These are phyloP conservation scores for Nitzschia inconspicua DNA, from an alignment of 108 stramenopile species.

Conservation along the genomic window DNA sequence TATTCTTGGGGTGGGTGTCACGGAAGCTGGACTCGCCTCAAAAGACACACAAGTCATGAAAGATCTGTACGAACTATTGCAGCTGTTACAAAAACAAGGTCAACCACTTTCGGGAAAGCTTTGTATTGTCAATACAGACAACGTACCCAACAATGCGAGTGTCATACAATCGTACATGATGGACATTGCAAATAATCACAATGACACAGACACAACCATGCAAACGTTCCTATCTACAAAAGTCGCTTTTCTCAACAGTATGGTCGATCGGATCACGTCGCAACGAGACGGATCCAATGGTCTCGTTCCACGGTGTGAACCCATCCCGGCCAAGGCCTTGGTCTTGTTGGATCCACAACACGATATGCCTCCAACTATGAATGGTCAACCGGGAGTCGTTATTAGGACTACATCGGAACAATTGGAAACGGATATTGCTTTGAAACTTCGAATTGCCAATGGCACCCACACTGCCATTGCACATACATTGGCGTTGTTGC, in stretches of 20 bases:
- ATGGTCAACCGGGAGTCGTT: conserved; percentile 29
- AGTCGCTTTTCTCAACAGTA: conserved; percentile 79
- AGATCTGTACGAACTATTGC: conserved; percentile 62
- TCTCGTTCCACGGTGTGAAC: conserved; percentile 75
- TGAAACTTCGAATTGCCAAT: conserved; percentile 89
- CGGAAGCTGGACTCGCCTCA: conserved; percentile 80
- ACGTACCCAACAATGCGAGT: conserved; percentile 82
- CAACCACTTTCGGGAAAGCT: conserved; percentile 30
- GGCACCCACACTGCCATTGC: conserved; percentile 90
- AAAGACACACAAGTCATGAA: conserved; percentile 58
- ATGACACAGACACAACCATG: conserved; percentile 1
- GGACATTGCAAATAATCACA: conserved; percentile 26
- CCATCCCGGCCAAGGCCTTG: conserved; percentile 77
- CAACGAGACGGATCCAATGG: conserved; percentile 41
- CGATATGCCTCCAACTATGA: conserved; percentile 2
- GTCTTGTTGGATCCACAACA: conserved; percentile 64
- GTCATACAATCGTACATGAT: conserved; percentile 60
- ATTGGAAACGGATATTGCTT: conserved; percentile 67
- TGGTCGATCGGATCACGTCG: conserved; percentile 92
- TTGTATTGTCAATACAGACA: conserved; percentile 84
- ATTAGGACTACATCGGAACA: conserved; percentile 33
- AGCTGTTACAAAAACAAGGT: not conserved
- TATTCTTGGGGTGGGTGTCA: conserved; percentile 82
- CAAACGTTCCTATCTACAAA: conserved; percentile 37
- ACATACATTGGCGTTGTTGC: conserved; percentile 71